Evolutionary conservation across 306 rosid genomes (phyloP), one percentile per base, ranked within the genome.

Genomic region (Pyrus bretschneideri): DNA sequence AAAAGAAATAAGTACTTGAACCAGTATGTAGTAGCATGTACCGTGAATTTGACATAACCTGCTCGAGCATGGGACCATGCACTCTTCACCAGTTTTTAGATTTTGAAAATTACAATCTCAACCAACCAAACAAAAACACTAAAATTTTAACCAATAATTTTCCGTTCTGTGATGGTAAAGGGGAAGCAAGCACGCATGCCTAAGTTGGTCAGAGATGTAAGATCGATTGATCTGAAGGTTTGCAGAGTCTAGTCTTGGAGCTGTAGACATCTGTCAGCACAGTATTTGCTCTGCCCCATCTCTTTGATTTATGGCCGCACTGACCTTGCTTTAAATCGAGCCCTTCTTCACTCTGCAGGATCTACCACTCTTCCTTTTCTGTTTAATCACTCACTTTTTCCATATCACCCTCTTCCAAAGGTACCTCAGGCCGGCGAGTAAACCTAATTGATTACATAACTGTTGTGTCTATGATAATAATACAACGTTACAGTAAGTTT

Each of bases 251-350:
- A 73, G 80, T 77, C 77, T 62, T 11, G 45, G 15, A 68, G 66
- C 21, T 21, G 11, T 49, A 12, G 79, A 83, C 92, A 88, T 79
- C 76, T 90, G 89, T 90, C 85, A 31, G 49, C 71, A 73, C 52
- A 33, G 54, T 38, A 58, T 80, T 85, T 80, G 9, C 64, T 30
- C 82, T 78, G 81, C 61, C 83, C 79, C 81, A 44, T 77, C 71
- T 55, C 9, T 15, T 51, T 51, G 17, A 0, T 14, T 63, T 21
- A 9, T 80, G 55, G 35, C 9, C 65, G 7, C 44, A 11, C 22
- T 30, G 1, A 7, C 69, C 38, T 1, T 2, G 1, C 21, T 13
- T 19, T 23, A 4, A 4, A 2, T 10, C 66, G 10, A 13, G 1
- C 40, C 29, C 42, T 7, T 6, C 38, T 18, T 4, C 25, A 2